Conservation (phyloP, 208 protist genomes). For the Porcisia hertigi region DNA sequence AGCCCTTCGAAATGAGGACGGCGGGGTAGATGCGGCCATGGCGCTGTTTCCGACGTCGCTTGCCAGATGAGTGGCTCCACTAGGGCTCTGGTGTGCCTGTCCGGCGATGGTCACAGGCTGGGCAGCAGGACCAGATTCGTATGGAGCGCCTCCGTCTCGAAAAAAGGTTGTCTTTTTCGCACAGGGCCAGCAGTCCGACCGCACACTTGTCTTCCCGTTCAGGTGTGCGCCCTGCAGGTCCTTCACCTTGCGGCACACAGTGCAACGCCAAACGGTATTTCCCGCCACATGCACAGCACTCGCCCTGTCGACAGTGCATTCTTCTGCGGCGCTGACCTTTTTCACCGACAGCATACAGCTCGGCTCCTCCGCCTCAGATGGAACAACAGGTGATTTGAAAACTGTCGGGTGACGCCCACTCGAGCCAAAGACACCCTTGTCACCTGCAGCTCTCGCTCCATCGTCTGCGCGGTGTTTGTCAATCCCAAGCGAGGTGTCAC, state of each 20-base stretch:
- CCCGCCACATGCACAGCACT: not conserved
- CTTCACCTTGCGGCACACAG: slow-evolving; percentile 1
- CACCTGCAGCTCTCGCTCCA: not conserved
- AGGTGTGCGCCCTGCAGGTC: slow-evolving; percentile 2
- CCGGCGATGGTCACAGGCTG: not conserved
- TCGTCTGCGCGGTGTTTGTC: not conserved
- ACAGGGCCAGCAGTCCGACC: slow-evolving; percentile 6
- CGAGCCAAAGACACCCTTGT: not conserved
- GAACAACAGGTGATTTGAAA: not conserved
- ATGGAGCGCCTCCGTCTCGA: not conserved
- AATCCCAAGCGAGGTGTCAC: not conserved
- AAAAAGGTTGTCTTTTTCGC: slow-evolving; percentile 1
- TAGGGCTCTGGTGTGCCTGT: not conserved
- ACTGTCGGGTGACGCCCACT: not conserved
- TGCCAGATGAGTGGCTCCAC: no score
- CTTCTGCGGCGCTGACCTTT: no score
- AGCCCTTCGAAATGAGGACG: no score
- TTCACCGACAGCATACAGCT: no score
- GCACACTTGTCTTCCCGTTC: slow-evolving; percentile 1
- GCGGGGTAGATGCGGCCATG: no score
- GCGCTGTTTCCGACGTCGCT: no score
- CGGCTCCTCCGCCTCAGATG: not conserved
- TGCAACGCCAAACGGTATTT: not conserved
- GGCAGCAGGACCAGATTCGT: not conserved
- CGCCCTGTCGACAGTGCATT: not conserved